Conservation (phyloP, 2,329 filamentous ascomycete species). For the Pseudogymnoascus sp. region DNA sequence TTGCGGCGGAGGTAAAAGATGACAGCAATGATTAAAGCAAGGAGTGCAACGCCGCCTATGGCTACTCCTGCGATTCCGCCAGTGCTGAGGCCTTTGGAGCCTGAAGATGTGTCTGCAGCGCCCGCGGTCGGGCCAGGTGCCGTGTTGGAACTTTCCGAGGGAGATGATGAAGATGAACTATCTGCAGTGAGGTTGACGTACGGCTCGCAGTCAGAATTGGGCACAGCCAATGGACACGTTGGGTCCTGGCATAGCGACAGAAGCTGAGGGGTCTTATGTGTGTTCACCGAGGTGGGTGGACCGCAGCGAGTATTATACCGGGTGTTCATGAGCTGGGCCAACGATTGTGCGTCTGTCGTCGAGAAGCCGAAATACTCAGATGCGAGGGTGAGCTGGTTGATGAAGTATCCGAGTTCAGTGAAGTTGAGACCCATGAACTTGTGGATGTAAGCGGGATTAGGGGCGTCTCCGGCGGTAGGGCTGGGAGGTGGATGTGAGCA, state of each 20-base stretch:
- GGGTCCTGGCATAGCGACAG: constrained; percentile 25
- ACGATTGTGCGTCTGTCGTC: constrained; percentile 20
- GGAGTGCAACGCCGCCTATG: constrained; percentile 20
- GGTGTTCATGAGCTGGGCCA: constrained; percentile 21
- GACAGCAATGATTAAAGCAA: constrained; percentile 16
- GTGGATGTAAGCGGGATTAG: constrained; percentile 27
- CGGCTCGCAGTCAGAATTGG: constrained; percentile 22
- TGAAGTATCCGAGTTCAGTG: constrained; percentile 27
- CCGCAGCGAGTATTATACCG: constrained; percentile 27
- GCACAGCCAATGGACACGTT: constrained; percentile 24
- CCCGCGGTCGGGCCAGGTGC: not conserved
- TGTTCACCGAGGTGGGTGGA: constrained; percentile 14
- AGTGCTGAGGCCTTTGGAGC: constrained; percentile 1
- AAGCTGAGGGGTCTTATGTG: constrained; percentile 17
- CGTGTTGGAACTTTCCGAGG: constrained; percentile 12
- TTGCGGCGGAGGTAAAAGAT: not conserved
- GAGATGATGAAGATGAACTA: constrained; percentile 13
- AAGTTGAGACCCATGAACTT: constrained; percentile 29
- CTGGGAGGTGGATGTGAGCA: constrained; percentile 19
- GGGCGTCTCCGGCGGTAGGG: constrained; percentile 13
- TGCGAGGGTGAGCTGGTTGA: constrained; percentile 24
- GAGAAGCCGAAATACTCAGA: constrained; percentile 26
- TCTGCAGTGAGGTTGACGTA: constrained; percentile 22
- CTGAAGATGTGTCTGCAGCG: constrained; percentile 11
- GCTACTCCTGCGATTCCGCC: constrained; percentile 23